These are phyloP conservation scores for Trichosporon sp. DNA, from an alignment of 1,284 basidiomycete genomes.

Conservation along the genomic window DNA sequence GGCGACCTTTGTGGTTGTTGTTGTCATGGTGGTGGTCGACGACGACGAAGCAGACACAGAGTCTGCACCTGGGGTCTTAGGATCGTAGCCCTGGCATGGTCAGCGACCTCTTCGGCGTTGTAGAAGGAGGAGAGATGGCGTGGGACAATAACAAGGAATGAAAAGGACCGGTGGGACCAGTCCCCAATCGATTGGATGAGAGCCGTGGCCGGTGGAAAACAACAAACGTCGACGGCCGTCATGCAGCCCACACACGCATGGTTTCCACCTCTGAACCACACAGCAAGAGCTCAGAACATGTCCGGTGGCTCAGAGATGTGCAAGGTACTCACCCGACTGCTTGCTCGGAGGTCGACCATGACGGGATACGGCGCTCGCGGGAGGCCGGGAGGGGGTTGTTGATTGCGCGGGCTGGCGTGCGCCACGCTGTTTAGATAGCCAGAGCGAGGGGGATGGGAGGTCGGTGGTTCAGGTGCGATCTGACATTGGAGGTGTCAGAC, in stretches of 20 bases:
- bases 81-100: conserved; percentile 7
- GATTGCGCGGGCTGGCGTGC: neutral
- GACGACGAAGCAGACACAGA: neutral
- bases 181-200: conserved; percentile 4
- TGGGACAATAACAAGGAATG: conserved; percentile 3
- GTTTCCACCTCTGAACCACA: neutral
- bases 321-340: conserved; percentile 14
- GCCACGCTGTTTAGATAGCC: neutral
- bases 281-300: neutral
- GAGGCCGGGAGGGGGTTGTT: neutral
- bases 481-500: conserved; percentile 4
- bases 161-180: neutral
- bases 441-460: neutral
- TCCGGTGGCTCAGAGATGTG: neutral
- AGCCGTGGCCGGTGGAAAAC: conserved; percentile 11
- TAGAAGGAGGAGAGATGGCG: neutral
- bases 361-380: neutral
- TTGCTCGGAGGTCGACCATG: conserved; percentile 19
- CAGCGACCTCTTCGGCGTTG: neutral
- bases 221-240: conserved; percentile 9
- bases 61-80: conserved; percentile 14
- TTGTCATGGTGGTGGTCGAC: neutral
- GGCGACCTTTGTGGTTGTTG: neutral
- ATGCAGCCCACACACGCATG: neutral
- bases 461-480: neutral